Evolutionary conservation across 1,139 yeast genomes (phyloP).

Genomic region (Nakaseomyces kungkrabaensis): DNA sequence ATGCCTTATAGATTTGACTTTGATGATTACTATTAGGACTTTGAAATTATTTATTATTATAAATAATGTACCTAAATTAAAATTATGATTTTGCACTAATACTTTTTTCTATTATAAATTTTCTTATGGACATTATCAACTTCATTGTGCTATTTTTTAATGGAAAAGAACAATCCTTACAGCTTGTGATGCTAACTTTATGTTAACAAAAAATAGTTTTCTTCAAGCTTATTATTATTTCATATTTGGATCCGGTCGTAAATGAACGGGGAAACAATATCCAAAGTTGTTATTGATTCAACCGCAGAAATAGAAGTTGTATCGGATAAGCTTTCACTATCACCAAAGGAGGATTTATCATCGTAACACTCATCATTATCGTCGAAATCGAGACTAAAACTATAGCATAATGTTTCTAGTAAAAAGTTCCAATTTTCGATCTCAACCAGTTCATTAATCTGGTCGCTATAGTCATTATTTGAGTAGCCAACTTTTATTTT

Average conservation of each 20-base stretch:
- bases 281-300: conserved; percentile 10
- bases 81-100: no score
- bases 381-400: conserved; percentile 25
- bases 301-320: conserved; percentile 4
- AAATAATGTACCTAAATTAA: no score
- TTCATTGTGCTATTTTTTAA: no score
- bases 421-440: conserved; percentile 22
- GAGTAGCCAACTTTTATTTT: conserved; percentile 28
- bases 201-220: no score
- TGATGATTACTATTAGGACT: conserved; percentile 16
- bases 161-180: no score
- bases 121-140: no score
- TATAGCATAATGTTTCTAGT: conserved; percentile 25
- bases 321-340: background rate
- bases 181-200: no score
- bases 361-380: conserved; percentile 21
- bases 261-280: conserved; percentile 7
- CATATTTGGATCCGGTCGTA: background rate
- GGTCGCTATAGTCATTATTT: conserved; percentile 25
- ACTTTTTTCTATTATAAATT: no score
- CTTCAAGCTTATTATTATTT: background rate
- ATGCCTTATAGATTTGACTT: conserved; percentile 76
- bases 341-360: background rate
- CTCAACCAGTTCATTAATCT: conserved; percentile 25
- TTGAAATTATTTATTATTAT: no score